phyloP scores from a whole-genome alignment of 2,329 filamentous ascomycete genomes.

The Diplocarpon rosae region DNA sequence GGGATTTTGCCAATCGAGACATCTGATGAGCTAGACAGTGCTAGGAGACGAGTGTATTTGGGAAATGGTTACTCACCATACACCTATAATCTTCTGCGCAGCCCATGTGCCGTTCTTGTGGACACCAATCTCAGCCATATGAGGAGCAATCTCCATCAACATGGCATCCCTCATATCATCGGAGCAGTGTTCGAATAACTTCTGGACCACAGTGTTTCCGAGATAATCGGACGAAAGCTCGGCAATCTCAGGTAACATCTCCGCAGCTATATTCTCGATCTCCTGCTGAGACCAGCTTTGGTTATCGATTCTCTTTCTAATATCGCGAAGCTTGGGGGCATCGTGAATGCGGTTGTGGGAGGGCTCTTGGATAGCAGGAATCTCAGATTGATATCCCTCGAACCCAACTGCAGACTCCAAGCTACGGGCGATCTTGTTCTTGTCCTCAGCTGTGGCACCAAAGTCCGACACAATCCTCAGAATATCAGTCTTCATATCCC shows the following conservation, averaged over 20 bases:
- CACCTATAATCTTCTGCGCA: slow-evolving; percentile 85
- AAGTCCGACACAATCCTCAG: slow-evolving; percentile 79
- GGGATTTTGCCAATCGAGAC: too few species aligned
- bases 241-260: slow-evolving; percentile 94
- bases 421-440: slow-evolving; percentile 56
- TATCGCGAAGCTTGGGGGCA: slow-evolving; percentile 87
- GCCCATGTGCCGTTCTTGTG: slow-evolving; percentile 99
- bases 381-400: slow-evolving; percentile 64
- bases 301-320: slow-evolving; percentile 95
- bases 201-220: slow-evolving; percentile 98
- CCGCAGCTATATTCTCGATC: slow-evolving; percentile 82
- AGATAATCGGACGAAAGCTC: slow-evolving; percentile 93
- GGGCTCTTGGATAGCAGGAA: slow-evolving; percentile 80
- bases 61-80: too few species aligned
- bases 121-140: slow-evolving; percentile 90
- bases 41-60: too few species aligned
- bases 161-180: slow-evolving; percentile 85
- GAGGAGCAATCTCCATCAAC: slow-evolving; percentile 77
- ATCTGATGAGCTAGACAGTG: too few species aligned
- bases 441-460: slow-evolving; percentile 72
- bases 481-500: slow-evolving; percentile 74
- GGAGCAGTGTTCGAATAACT: slow-evolving; percentile 93
- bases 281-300: slow-evolving; percentile 75
- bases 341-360: slow-evolving; percentile 84
- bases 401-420: slow-evolving; percentile 70